A percentile compares a stretch with the other conserved stretches of the same genome.
Evolutionary conservation across 768 basidiomycete species (phyloP).

Genomic region (Lanmaoa pseudosensibilis): DNA sequence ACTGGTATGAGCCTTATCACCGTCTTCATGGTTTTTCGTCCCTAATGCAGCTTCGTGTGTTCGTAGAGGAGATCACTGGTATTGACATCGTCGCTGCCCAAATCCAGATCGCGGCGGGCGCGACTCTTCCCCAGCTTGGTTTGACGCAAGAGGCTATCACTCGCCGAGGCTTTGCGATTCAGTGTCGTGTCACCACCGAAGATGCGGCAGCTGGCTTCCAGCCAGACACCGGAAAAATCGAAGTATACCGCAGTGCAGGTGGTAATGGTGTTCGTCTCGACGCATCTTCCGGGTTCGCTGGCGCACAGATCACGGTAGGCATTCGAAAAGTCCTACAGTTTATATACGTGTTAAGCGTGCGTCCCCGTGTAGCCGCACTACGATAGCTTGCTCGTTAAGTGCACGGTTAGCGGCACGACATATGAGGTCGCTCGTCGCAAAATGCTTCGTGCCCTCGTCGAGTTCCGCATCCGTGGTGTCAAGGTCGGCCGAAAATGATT

Average conservation of each 20-base stretch:
- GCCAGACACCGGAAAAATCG: constrained; percentile 98
- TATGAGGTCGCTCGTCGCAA: constrained; percentile 98
- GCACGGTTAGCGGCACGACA: constrained; percentile 92
- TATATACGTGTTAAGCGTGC: constrained; percentile 2
- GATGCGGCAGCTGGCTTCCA: constrained; percentile 92
- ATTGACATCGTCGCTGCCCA: constrained; percentile 99
- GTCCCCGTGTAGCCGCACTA: constrained; percentile 77
- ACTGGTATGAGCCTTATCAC: constrained; percentile 60
- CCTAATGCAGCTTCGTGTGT: neutral
- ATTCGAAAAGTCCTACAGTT: neutral
- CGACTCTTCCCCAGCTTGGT: constrained; percentile 91
- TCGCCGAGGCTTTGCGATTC: constrained; percentile 96
- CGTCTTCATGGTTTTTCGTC: neutral
- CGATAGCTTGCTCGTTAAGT: constrained; percentile 96
- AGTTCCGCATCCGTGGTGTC: constrained; percentile 99
- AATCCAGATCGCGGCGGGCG: constrained; percentile 99
- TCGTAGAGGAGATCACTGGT: constrained; percentile 95
- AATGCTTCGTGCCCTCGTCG: constrained; percentile 99
- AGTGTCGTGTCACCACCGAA: constrained; percentile 98
- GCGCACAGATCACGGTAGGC: constrained; percentile 94
- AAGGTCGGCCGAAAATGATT: constrained; percentile 52
- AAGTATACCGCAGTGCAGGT: constrained; percentile 97
- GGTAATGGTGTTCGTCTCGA: constrained; percentile 98
- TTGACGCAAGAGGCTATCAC: constrained; percentile 94
- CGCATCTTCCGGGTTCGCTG: constrained; percentile 95